Evolutionary conservation across 2,329 filamentous ascomycete species (phyloP), one percentile per base, ranked within the genome.

Genomic region (Eurotiales sp.): DNA sequence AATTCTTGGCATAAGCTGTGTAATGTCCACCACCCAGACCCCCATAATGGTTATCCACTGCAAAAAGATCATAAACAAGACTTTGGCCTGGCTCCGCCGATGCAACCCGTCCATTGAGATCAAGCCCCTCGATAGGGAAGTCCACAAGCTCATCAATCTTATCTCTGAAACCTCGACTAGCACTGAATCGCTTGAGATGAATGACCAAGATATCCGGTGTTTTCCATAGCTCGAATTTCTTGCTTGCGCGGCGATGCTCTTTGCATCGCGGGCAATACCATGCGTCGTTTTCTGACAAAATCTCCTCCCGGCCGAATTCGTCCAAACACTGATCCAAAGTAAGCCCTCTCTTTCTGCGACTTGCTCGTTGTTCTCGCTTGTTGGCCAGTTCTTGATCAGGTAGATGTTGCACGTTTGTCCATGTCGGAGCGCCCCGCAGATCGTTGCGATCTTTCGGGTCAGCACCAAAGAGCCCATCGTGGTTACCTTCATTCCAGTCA

Each of bases 181-280:
- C 90, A 65, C 90, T 95, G 68, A 99, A 99, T 6, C 93, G 84
- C 77, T 99, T 99, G 45, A 99, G 78, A 65, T 99, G 93, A 55
- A 96, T 87, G 39, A 97, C 87, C 14, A 99, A 80, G 55, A 97
- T 95, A 67, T 99, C 93, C 0, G 93, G 93, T 2, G 88, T 86
- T 64, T 92, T 96, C 93, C 93, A 99, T 15, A 99, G 81, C 64
- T 97, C 91, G 48, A 99, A 90, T 63, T 93, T 96, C 76, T 99
- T 99, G 72, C 86, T 91, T 17, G 93, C 93, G 54, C 90, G 85
- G 14, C 90, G 84, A 62, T 95, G 87, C 61, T 96, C 89, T 68
- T 97, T 97, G 78, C 93, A 99, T 25, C 90, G 83, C 51, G 90
- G 92, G 65, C 93, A 99, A 67, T 95, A 97, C 93, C 93, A 99